Conservation (phyloP, 2,329 filamentous ascomycete genomes). For the Diaporthe vexans region DNA sequence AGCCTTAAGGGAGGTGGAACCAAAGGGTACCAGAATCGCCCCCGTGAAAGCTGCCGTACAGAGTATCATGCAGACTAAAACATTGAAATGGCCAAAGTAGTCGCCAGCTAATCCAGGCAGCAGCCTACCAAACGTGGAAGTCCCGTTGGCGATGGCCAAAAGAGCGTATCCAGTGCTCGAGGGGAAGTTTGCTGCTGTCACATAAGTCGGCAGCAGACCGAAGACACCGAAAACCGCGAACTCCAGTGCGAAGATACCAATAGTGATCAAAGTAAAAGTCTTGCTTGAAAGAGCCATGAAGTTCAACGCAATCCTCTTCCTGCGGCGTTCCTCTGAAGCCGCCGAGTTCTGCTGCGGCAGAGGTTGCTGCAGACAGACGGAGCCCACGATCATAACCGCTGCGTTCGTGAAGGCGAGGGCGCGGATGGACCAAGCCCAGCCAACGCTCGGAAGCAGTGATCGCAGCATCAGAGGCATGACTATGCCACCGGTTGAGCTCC, state of each 20-base stretch:
- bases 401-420: constrained; percentile 49
- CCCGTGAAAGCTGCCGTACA: constrained; percentile 57
- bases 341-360: constrained; percentile 40
- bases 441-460: constrained; percentile 47
- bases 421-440: constrained; percentile 54
- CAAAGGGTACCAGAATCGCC: constrained; percentile 60
- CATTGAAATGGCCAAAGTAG: constrained; percentile 60
- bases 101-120: constrained; percentile 60
- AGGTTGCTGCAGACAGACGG: constrained; percentile 54
- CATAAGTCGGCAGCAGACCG: constrained; percentile 62
- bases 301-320: constrained; percentile 52
- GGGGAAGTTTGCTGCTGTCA: constrained; percentile 52
- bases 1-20: constrained; percentile 53
- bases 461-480: constrained; percentile 53
- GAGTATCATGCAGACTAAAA: constrained; percentile 53
- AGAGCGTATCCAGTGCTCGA: constrained; percentile 58
- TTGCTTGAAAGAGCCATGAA: constrained; percentile 56
- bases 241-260: constrained; percentile 61
- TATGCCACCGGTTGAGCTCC: constrained; percentile 48
- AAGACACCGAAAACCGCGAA: constrained; percentile 64
- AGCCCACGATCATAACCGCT: constrained; percentile 47
- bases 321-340: constrained; percentile 26
- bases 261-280: constrained; percentile 57
- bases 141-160: constrained; percentile 59
- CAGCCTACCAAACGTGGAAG: constrained; percentile 58